Evolutionary conservation across 208 protist species (phyloP).

Genomic region (Trypanosoma conorhini): DNA sequence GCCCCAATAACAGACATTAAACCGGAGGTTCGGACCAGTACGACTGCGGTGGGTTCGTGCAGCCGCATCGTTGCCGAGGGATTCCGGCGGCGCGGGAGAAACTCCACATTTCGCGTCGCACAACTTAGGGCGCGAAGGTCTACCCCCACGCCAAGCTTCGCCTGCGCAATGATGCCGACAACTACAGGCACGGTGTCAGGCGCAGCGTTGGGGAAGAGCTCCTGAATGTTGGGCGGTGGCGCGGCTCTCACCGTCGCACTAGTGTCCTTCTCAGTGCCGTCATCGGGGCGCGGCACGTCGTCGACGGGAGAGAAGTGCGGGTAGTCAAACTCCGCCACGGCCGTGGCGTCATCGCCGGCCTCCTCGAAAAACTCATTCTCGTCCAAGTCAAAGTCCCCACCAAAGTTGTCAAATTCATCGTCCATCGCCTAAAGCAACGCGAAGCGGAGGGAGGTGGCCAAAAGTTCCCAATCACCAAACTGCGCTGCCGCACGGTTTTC

Average conservation of each 20-base stretch:
- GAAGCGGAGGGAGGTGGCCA: background rate
- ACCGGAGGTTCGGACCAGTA: slow-evolving; percentile 78
- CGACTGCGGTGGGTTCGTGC: slow-evolving; percentile 73
- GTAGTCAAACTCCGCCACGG: slow-evolving; percentile 15
- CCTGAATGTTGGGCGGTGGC: slow-evolving; percentile 44
- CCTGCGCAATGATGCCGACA: slow-evolving; percentile 78
- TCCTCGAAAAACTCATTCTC: slow-evolving; percentile 41
- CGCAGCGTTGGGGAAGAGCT: slow-evolving; percentile 67
- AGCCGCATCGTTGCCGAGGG: slow-evolving; percentile 81
- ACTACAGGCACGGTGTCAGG: slow-evolving; percentile 72
- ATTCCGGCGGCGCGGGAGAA: slow-evolving; percentile 61
- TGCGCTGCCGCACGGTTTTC: background rate
- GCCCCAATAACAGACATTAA: slow-evolving; percentile 78
- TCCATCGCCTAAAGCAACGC: slow-evolving; percentile 16
- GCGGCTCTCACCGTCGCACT: background rate
- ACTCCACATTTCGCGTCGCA: slow-evolving; percentile 87
- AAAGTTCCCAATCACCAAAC: background rate
- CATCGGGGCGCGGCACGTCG: background rate
- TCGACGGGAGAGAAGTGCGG: background rate
- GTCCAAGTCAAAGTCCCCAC: slow-evolving; percentile 37
- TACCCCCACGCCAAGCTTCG: slow-evolving; percentile 60
- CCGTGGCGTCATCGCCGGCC: slow-evolving; percentile 9
- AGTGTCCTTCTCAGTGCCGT: background rate
- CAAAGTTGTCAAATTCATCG: slow-evolving; percentile 31
- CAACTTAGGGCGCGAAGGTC: slow-evolving; percentile 83